These are phyloP conservation scores for Leptographium radiaticola DNA, from an alignment of 2,329 filamentous ascomycete species.

Conservation along the genomic window DNA sequence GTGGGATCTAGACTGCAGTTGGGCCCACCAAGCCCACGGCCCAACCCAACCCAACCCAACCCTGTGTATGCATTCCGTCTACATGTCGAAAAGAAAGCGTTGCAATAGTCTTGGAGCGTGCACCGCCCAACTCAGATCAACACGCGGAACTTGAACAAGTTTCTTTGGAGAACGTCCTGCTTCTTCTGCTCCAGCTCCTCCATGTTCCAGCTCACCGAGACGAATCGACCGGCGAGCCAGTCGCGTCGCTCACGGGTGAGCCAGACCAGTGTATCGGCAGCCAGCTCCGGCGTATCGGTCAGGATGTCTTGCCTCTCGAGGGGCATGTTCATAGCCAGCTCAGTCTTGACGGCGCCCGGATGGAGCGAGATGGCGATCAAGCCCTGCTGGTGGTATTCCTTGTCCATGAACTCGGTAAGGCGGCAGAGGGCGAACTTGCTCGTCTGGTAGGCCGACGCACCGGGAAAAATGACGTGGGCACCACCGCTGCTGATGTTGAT, in stretches of 20 bases:
- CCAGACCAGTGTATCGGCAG: conserved; percentile 29
- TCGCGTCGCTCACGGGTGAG: conserved; percentile 25
- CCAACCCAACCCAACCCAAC: background rate
- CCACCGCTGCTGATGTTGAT: conserved; percentile 34
- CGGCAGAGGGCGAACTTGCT: conserved; percentile 35
- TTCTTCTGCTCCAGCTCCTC: conserved; percentile 26
- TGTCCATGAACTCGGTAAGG: conserved; percentile 20
- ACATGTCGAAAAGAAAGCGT: background rate
- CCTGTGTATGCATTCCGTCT: background rate
- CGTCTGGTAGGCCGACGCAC: conserved; percentile 29
- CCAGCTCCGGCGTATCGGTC: conserved; percentile 24
- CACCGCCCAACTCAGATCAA: background rate
- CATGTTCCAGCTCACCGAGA: conserved; percentile 34
- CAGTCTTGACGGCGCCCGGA: conserved; percentile 24
- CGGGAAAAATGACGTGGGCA: conserved; percentile 20
- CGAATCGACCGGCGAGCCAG: conserved; percentile 31
- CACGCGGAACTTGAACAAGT: conserved; percentile 9
- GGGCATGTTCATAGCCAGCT: conserved; percentile 12
- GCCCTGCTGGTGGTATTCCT: conserved; percentile 28
- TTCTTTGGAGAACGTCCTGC: conserved; percentile 24
- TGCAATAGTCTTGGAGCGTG: background rate
- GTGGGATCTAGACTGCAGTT: too few relatives aligned
- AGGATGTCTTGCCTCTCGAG: conserved; percentile 9
- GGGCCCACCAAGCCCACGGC: background rate
- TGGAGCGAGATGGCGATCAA: conserved; percentile 26